Conservation (phyloP, 1,139 yeast species). For the Suhomyces choctaworum region DNA sequence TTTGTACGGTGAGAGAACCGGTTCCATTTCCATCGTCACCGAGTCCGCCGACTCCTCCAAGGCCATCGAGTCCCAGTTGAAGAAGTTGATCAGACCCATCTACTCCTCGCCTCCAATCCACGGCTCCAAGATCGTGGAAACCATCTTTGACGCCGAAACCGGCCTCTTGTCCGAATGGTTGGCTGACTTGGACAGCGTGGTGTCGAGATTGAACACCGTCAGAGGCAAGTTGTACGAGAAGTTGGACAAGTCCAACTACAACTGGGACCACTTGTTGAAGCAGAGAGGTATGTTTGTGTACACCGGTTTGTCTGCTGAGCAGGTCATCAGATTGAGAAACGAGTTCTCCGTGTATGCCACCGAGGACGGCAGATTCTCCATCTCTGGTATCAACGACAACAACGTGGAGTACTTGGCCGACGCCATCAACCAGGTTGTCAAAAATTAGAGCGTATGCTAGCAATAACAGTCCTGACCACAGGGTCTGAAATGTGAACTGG, state of each 20-base stretch:
- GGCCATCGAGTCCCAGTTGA: slow-evolving; percentile 73
- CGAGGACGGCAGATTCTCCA: slow-evolving; percentile 85
- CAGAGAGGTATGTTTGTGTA: slow-evolving; percentile 98
- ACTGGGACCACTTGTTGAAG: slow-evolving; percentile 83
- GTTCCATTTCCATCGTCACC: slow-evolving; percentile 72
- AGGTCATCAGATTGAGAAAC: slow-evolving; percentile 67
- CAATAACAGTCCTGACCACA: too few species aligned
- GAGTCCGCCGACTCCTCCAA: slow-evolving; percentile 44
- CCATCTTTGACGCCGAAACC: slow-evolving; percentile 59
- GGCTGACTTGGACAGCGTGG: slow-evolving; percentile 72
- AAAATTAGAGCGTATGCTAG: slow-evolving; percentile 24
- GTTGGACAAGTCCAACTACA: slow-evolving; percentile 54
- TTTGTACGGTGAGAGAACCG: slow-evolving; percentile 92
- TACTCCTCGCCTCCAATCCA: slow-evolving; percentile 94
- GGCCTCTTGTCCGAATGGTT: slow-evolving; percentile 73
- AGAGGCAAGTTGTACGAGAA: slow-evolving; percentile 64
- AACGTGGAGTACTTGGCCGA: slow-evolving; percentile 84
- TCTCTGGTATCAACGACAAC: slow-evolving; percentile 80
- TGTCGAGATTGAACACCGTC: slow-evolving; percentile 69
- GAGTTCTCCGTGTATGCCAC: slow-evolving; percentile 83
- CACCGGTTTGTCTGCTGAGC: slow-evolving; percentile 75
- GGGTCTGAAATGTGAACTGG: too few species aligned
- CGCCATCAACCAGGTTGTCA: slow-evolving; percentile 63
- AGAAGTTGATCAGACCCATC: slow-evolving; percentile 78
- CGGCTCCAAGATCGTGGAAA: slow-evolving; percentile 85